phyloP scores from a whole-genome alignment of 441 rosid species.

The Croton setiger region DNA sequence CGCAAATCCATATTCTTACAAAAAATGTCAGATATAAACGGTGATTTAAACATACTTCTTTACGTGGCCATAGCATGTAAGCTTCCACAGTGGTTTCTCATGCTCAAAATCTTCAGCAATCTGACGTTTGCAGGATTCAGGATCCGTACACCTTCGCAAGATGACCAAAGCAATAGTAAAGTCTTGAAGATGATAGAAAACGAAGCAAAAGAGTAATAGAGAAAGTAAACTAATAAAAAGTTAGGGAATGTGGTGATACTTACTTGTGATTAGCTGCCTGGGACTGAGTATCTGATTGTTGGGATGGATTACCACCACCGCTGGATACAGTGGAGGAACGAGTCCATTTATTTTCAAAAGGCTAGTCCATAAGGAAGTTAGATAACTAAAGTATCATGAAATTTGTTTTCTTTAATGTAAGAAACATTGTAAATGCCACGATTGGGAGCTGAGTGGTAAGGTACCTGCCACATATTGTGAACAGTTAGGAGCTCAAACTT shows the following conservation, averaged over 20 bases:
- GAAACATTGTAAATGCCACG: constrained; percentile 1
- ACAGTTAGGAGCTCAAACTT: not conserved
- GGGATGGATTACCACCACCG: constrained; percentile 25
- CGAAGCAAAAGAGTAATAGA: not conserved
- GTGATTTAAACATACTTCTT: constrained; percentile 46
- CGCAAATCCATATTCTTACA: constrained; percentile 7
- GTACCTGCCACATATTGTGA: constrained; percentile 1
- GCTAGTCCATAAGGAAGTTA: constrained; percentile 38
- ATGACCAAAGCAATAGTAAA: not conserved
- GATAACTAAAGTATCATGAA: constrained; percentile 12
- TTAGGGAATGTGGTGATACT: constrained; percentile 17
- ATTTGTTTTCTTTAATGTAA: constrained; percentile 1
- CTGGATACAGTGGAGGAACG: constrained; percentile 45
- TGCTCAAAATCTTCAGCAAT: constrained; percentile 72
- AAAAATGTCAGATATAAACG: not conserved
- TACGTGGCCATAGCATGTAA: constrained; percentile 86
- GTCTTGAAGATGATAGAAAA: not conserved
- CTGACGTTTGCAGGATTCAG: constrained; percentile 61
- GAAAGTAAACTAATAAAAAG: constrained; percentile 6
- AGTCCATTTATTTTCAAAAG: constrained; percentile 78
- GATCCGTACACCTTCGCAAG: constrained; percentile 72
- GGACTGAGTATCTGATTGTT: constrained; percentile 47
- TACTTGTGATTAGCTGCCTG: constrained; percentile 66
- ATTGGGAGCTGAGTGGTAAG: constrained; percentile 7
- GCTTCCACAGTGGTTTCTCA: constrained; percentile 92